phyloP scores from a whole-genome alignment of 345 rosid genomes.

The Brassica carinata region DNA sequence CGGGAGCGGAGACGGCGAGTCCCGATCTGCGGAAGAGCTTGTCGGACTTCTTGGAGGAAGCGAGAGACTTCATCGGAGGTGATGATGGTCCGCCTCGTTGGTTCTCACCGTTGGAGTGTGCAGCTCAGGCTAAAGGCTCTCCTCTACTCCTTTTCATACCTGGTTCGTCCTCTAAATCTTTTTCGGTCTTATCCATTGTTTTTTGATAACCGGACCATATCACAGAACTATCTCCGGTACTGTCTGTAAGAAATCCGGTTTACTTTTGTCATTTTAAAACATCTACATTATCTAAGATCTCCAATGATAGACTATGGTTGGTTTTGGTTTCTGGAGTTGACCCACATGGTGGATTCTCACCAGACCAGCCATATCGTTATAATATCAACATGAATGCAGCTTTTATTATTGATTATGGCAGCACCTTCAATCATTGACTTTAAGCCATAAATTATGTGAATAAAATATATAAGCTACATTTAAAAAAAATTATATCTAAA shows the following conservation, averaged over 20 bases:
- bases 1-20: conserved; percentile 15
- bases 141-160: conserved; percentile 63
- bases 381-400: not conserved
- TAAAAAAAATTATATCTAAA: too few species aligned
- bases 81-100: conserved; percentile 65
- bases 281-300: not conserved
- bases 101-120: conserved; percentile 63
- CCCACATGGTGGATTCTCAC: not conserved
- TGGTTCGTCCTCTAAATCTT: conserved; percentile 39
- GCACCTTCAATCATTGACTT: not conserved
- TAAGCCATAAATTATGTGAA: not conserved
- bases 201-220: not conserved
- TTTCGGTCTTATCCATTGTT: not conserved
- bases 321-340: not conserved
- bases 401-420: not conserved
- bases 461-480: not conserved
- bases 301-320: not conserved
- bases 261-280: not conserved
- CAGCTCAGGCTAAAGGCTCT: conserved; percentile 33
- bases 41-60: conserved; percentile 47
- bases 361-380: not conserved
- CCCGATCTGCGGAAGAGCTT: conserved; percentile 40
- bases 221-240: not conserved
- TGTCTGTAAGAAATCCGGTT: not conserved
- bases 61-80: conserved; percentile 29